Evolutionary conservation across 805 yeast species (phyloP).

Genomic region (Metschnikowia santaceciliae): DNA sequence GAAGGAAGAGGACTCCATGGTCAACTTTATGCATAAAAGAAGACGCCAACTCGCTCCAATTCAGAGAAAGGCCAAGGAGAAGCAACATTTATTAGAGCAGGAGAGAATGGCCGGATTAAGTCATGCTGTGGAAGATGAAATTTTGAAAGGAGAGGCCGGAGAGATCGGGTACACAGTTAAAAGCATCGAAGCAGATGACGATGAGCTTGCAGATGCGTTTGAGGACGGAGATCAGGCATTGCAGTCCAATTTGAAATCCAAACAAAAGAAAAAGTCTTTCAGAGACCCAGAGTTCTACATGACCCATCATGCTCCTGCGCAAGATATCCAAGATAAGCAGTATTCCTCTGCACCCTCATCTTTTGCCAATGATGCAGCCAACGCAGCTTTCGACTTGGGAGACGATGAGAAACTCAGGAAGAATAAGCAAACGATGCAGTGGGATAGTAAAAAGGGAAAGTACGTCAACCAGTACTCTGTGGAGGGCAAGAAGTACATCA

Average conservation of each 20-base stretch:
- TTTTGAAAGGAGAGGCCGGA: slow-evolving; percentile 47
- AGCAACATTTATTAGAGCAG: slow-evolving; percentile 60
- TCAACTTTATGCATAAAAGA: slow-evolving; percentile 80
- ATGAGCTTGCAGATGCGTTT: slow-evolving; percentile 45
- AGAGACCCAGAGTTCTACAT: slow-evolving; percentile 78
- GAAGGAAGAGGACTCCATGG: slow-evolving; percentile 62
- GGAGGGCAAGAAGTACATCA: slow-evolving; percentile 74
- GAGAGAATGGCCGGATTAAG: slow-evolving; percentile 74
- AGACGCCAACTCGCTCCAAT: slow-evolving; percentile 86
- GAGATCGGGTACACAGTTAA: slow-evolving; percentile 47
- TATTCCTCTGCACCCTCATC: slow-evolving; percentile 45
- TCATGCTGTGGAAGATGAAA: slow-evolving; percentile 71
- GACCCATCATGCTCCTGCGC: slow-evolving; percentile 84
- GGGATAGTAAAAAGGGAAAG: slow-evolving; percentile 94
- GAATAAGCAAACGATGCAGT: slow-evolving; percentile 70
- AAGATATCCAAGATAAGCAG: slow-evolving; percentile 78
- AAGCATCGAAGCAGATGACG: slow-evolving; percentile 40
- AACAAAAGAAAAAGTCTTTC: slow-evolving; percentile 45
- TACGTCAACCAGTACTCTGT: slow-evolving; percentile 76
- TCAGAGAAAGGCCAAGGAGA: slow-evolving; percentile 72
- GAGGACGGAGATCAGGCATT: slow-evolving; percentile 49
- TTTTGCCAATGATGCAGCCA: slow-evolving; percentile 79
- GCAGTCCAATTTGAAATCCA: slow-evolving; percentile 23
- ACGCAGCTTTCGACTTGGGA: slow-evolving; percentile 80
- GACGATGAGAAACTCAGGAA: slow-evolving; percentile 69